Percentiles rank a stretch among this genome's conserved stretches.
These are phyloP conservation scores for Clitopilus hobsonii DNA, from an alignment of 768 basidiomycete genomes.

Conservation along the genomic window DNA sequence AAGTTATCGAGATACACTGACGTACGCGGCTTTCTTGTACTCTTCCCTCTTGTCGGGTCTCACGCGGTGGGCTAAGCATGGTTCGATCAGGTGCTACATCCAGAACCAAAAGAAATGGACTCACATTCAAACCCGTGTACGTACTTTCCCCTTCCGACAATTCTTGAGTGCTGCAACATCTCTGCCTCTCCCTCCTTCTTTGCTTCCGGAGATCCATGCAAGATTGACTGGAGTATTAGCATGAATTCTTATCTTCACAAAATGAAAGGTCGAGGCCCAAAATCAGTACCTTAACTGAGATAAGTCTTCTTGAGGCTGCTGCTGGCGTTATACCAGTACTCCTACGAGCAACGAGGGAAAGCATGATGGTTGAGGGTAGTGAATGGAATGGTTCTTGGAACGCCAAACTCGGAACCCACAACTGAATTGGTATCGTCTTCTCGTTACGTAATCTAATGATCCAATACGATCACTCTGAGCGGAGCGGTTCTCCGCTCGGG, in stretches of 20 bases:
- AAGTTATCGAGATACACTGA: constrained; percentile 44
- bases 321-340: background rate
- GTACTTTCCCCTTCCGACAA: constrained; percentile 93
- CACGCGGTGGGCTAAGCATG: constrained; percentile 70
- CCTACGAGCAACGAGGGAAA: constrained; percentile 1
- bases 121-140: constrained; percentile 86
- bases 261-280: constrained; percentile 7
- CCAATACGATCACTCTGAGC: background rate
- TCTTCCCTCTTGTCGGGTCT: constrained; percentile 75
- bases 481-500: background rate
- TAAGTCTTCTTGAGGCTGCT: constrained; percentile 36
- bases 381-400: background rate
- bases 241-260: constrained; percentile 14
- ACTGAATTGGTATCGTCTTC: background rate
- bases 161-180: constrained; percentile 75
- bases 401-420: background rate
- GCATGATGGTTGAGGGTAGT: background rate
- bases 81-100: constrained; percentile 7
- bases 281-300: constrained; percentile 59
- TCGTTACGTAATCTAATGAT: background rate
- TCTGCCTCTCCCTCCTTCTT: constrained; percentile 77
- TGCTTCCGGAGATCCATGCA: constrained; percentile 93
- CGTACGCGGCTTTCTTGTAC: constrained; percentile 88
- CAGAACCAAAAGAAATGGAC: constrained; percentile 17
- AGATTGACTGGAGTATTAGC: constrained; percentile 53